Evolutionary conservation across 2,329 filamentous ascomycete genomes (phyloP).

Genomic region (Aureobasidium mangrovei): DNA sequence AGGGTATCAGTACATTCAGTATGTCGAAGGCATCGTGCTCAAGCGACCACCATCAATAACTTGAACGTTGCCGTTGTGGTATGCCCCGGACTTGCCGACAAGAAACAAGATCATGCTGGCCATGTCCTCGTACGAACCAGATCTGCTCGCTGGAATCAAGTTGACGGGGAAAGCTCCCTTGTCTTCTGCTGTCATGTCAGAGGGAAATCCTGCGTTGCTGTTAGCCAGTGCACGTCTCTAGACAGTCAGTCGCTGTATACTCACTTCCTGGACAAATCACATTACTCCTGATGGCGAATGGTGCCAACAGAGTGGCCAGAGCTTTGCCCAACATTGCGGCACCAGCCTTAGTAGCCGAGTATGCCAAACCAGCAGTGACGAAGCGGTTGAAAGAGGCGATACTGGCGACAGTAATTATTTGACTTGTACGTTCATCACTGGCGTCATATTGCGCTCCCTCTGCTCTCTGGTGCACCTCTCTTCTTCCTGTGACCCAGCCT

Average conservation of each 20-base stretch:
- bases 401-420: conserved; percentile 38
- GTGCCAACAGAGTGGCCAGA: conserved; percentile 33
- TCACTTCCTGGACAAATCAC: conserved; percentile 35
- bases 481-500: conserved; percentile 30
- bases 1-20: conserved; percentile 13
- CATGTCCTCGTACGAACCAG: conserved; percentile 36
- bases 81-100: conserved; percentile 42
- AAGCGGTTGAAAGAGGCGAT: conserved; percentile 33
- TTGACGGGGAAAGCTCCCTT: conserved; percentile 26
- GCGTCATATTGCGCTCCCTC: conserved; percentile 20
- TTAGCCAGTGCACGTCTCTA: background rate
- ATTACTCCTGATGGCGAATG: conserved; percentile 40
- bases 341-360: conserved; percentile 37
- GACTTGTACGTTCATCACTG: conserved; percentile 33
- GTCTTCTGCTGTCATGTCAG: conserved; percentile 35
- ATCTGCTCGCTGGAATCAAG: conserved; percentile 31
- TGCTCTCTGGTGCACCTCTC: conserved; percentile 20
- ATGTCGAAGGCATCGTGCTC: conserved; percentile 17
- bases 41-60: conserved; percentile 37
- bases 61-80: conserved; percentile 46
- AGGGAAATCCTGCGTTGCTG: conserved; percentile 27
- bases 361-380: conserved; percentile 31
- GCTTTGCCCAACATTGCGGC: conserved; percentile 39
- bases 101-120: conserved; percentile 43
- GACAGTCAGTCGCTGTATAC: background rate